phyloP scores from a whole-genome alignment of 2,329 filamentous ascomycete genomes.

The Gaeumannomyces sp. region DNA sequence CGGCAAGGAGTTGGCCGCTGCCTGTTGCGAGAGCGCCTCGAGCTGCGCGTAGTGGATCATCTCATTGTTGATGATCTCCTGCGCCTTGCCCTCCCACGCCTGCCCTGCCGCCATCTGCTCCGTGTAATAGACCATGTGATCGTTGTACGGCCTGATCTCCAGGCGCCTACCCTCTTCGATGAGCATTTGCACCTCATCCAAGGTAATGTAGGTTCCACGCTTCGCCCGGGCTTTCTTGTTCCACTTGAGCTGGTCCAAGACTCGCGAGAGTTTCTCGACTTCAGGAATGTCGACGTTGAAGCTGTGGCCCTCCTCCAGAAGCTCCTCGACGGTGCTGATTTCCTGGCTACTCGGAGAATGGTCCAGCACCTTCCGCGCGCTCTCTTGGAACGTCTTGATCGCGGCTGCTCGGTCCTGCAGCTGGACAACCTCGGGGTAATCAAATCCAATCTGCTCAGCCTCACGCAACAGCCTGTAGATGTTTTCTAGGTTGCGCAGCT shows the following conservation, averaged over 20 bases:
- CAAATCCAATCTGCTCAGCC: slow-evolving; percentile 83
- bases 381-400: slow-evolving; percentile 77
- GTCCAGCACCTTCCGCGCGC: slow-evolving; percentile 63
- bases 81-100: slow-evolving; percentile 87
- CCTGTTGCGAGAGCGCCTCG: slow-evolving; percentile 83
- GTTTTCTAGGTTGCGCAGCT: slow-evolving; percentile 82
- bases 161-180: slow-evolving; percentile 73
- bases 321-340: slow-evolving; percentile 74
- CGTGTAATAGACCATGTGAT: slow-evolving; percentile 68
- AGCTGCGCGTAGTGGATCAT: slow-evolving; percentile 90
- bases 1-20: slow-evolving; percentile 61
- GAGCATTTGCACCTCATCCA: slow-evolving; percentile 73
- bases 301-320: slow-evolving; percentile 80
- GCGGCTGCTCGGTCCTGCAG: slow-evolving; percentile 79
- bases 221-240: slow-evolving; percentile 66
- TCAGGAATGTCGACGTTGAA: slow-evolving; percentile 93
- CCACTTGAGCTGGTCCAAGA: slow-evolving; percentile 85
- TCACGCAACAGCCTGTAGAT: slow-evolving; percentile 78
- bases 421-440: slow-evolving; percentile 82
- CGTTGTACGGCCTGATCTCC: slow-evolving; percentile 72
- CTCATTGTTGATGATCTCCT: slow-evolving; percentile 88
- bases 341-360: slow-evolving; percentile 55
- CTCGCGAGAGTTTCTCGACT: slow-evolving; percentile 71
- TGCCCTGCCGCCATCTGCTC: slow-evolving; percentile 72
- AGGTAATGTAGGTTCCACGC: slow-evolving; percentile 59